These are phyloP conservation scores for Suhomyces pyralidae DNA, from an alignment of 805 yeast genomes.

Conservation along the genomic window DNA sequence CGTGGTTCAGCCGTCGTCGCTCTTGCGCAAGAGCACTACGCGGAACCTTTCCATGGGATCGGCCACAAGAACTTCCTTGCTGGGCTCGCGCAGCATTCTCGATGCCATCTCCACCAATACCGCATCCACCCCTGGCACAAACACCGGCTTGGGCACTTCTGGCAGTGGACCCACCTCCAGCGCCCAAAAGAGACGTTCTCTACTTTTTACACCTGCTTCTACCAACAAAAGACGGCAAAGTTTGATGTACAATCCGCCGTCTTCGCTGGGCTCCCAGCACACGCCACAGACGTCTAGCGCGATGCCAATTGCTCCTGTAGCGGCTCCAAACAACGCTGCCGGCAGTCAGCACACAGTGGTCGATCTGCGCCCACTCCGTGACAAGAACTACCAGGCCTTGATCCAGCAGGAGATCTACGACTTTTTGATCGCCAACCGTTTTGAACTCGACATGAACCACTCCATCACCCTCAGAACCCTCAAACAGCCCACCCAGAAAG, in stretches of 20 bases:
- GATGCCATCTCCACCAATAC: slow-evolving; percentile 9
- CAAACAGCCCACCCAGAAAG: slow-evolving; percentile 81
- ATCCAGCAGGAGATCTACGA: slow-evolving; percentile 68
- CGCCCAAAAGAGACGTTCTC: neutral
- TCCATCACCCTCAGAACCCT: slow-evolving; percentile 63
- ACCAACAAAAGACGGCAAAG: slow-evolving; percentile 2
- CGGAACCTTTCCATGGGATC: slow-evolving; percentile 20
- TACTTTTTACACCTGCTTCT: slow-evolving; percentile 3
- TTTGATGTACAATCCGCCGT: neutral
- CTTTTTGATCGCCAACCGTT: slow-evolving; percentile 59
- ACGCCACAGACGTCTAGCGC: neutral
- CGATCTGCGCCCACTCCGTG: slow-evolving; percentile 80
- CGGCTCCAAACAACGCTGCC: slow-evolving; percentile 10
- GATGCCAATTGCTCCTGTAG: neutral
- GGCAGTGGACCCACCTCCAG: slow-evolving; percentile 3
- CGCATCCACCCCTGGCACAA: slow-evolving; percentile 25
- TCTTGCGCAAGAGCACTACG: slow-evolving; percentile 14
- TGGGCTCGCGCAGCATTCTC: slow-evolving; percentile 17
- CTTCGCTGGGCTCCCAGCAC: neutral
- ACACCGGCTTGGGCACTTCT: slow-evolving; percentile 15
- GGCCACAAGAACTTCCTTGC: slow-evolving; percentile 18
- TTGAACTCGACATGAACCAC: slow-evolving; percentile 73
- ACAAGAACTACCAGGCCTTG: slow-evolving; percentile 59
- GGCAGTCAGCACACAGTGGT: slow-evolving; percentile 1
- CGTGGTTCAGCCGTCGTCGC: slow-evolving; percentile 7